Evolutionary conservation across 2,329 filamentous ascomycete species (phyloP).

Genomic region (Colletotrichum sp.): DNA sequence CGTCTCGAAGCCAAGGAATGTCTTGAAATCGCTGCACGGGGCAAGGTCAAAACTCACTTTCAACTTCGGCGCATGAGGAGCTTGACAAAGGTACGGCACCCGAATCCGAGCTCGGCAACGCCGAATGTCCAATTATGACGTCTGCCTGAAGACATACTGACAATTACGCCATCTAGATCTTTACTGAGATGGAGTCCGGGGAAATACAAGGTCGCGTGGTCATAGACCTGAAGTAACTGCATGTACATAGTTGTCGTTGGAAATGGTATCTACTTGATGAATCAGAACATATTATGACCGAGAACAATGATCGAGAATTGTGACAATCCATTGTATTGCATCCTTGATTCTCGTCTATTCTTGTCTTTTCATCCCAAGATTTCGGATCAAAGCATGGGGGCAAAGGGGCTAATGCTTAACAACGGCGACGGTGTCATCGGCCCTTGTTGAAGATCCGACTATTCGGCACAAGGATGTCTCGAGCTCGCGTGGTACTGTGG

Average conservation of each 20-base stretch:
- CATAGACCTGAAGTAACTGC: conserved; percentile 8
- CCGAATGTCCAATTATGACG: neutral
- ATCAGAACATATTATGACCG: neutral
- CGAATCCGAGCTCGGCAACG: neutral
- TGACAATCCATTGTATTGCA: neutral
- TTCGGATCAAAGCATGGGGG: neutral
- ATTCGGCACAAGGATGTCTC: neutral
- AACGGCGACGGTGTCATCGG: neutral
- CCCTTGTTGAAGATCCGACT: neutral
- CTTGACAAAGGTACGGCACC: conserved; percentile 9
- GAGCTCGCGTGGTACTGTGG: neutral
- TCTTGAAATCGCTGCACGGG: conserved; percentile 16
- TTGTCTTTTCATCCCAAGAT: neutral
- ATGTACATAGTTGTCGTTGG: neutral
- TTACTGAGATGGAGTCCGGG: conserved; percentile 15
- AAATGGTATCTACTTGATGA: neutral
- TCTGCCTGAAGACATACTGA: neutral
- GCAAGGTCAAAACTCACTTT: conserved; percentile 17
- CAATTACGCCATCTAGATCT: neutral
- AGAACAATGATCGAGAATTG: neutral
- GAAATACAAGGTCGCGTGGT: conserved; percentile 19
- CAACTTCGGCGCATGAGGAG: conserved; percentile 19
- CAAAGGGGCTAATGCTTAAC: neutral
- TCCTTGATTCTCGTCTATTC: neutral
- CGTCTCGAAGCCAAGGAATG: conserved; percentile 21